These are phyloP conservation scores for Epichloe uncinata DNA, from an alignment of 2,329 filamentous ascomycete species.

Conservation along the genomic window DNA sequence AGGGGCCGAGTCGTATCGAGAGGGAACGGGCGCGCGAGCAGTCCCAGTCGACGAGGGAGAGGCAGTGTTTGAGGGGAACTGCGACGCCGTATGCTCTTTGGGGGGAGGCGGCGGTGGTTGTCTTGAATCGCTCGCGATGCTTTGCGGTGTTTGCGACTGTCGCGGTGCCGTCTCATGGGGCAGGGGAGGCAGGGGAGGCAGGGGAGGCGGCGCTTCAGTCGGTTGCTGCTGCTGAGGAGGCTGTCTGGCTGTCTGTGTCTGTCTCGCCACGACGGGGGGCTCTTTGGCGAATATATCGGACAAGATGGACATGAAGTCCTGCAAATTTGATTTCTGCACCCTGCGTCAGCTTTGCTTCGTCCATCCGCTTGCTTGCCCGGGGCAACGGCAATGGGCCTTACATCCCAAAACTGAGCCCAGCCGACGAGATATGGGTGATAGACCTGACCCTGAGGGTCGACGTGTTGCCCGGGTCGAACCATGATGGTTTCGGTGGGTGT, in stretches of 20 bases:
- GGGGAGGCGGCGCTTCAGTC: slow-evolving; percentile 45
- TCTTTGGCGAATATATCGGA: slow-evolving; percentile 88
- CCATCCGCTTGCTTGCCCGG: slow-evolving; percentile 2
- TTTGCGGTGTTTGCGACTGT: slow-evolving; percentile 19
- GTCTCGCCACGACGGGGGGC: slow-evolving; percentile 72
- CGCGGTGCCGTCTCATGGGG: slow-evolving; percentile 47
- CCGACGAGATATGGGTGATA: slow-evolving; percentile 92
- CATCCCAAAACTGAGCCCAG: slow-evolving; percentile 84
- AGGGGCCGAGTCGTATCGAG: slow-evolving; percentile 35
- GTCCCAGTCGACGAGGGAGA: slow-evolving; percentile 13
- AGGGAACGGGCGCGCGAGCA: slow-evolving; percentile 12
- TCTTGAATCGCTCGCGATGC: slow-evolving; percentile 19
- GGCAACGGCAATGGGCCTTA: slow-evolving; percentile 28
- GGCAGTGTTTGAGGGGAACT: slow-evolving; percentile 10
- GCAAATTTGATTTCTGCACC: slow-evolving; percentile 61
- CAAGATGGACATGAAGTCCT: slow-evolving; percentile 71
- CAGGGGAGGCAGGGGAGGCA: slow-evolving; percentile 64
- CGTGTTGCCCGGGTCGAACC: slow-evolving; percentile 85
- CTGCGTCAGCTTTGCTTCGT: neutral
- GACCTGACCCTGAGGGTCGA: slow-evolving; percentile 81
- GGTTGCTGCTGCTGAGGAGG: slow-evolving; percentile 17
- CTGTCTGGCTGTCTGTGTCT: slow-evolving; percentile 28
- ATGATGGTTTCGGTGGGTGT: slow-evolving; percentile 80
- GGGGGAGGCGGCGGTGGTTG: slow-evolving; percentile 41
- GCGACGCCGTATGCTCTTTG: slow-evolving; percentile 18